Evolutionary conservation across 2,329 filamentous ascomycete genomes (phyloP).

Genomic region (Dichotomopilus funicola): DNA sequence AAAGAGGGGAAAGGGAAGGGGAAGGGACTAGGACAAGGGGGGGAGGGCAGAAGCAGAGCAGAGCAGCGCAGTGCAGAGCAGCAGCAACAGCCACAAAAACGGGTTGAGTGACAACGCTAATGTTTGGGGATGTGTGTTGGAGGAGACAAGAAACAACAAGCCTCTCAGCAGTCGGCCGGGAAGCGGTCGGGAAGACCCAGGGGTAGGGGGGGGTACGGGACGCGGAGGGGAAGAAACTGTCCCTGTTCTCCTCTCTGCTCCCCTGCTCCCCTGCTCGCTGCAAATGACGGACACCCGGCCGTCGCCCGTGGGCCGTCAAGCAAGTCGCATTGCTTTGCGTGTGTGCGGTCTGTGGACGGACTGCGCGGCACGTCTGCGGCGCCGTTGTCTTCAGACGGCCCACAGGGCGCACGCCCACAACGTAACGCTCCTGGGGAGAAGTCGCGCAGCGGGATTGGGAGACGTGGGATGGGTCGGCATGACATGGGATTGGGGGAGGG

Average conservation of each 20-base stretch:
- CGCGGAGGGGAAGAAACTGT: too few species aligned
- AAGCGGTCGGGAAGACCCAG: not conserved
- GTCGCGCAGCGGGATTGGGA: slow-evolving; percentile 16
- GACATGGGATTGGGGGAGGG: not conserved
- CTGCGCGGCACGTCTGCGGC: slow-evolving; percentile 21
- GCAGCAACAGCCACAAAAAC: too few species aligned
- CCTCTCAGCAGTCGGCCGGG: slow-evolving; percentile 17
- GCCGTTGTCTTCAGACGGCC: slow-evolving; percentile 25
- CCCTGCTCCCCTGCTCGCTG: too few species aligned
- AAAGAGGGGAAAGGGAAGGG: slow-evolving; percentile 4
- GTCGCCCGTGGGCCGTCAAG: too few species aligned
- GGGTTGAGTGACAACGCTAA: too few species aligned
- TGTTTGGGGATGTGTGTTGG: too few species aligned
- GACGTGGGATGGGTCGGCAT: slow-evolving; percentile 10
- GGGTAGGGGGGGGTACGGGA: not conserved
- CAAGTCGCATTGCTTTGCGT: too few species aligned
- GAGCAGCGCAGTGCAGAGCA: not conserved
- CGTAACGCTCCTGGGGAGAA: slow-evolving; percentile 6
- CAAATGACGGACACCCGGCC: too few species aligned
- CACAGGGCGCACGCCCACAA: slow-evolving; percentile 8
- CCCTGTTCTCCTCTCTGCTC: too few species aligned
- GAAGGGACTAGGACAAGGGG: slow-evolving; percentile 7
- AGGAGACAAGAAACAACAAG: too few species aligned
- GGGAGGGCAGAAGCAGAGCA: slow-evolving; percentile 7
- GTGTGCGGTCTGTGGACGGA: slow-evolving; percentile 14